Conservation (phyloP, 2,329 filamentous ascomycete species). For the Calonectria hawksworthii region DNA sequence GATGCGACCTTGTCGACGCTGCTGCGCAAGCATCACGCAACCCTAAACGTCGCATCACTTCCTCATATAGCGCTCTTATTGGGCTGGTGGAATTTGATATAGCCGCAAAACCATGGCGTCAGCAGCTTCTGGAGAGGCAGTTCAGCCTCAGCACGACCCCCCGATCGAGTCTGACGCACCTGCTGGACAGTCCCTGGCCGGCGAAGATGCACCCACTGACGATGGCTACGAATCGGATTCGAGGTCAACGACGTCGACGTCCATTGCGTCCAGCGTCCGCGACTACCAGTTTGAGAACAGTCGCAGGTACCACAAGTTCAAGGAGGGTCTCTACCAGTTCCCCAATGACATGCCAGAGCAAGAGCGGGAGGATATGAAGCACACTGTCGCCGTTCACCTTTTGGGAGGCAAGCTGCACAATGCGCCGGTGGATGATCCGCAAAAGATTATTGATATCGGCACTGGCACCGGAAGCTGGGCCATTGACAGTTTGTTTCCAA, state of each 20-base stretch:
- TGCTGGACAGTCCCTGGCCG: conserved; percentile 5
- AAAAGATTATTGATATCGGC: conserved; percentile 59
- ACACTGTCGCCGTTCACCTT: conserved; percentile 54
- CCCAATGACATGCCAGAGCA: conserved; percentile 62
- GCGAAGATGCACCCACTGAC: conserved; percentile 24
- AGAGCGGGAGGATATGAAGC: conserved; percentile 59
- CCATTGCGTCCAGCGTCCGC: conserved; percentile 49
- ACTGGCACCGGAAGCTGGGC: conserved; percentile 57
- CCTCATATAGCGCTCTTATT: neutral
- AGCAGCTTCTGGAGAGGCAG: neutral
- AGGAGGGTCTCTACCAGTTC: conserved; percentile 55
- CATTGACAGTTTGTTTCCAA: conserved; percentile 53
- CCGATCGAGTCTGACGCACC: conserved; percentile 27
- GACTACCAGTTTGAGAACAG: conserved; percentile 59
- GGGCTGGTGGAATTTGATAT: conserved; percentile 4
- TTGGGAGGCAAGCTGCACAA: conserved; percentile 56
- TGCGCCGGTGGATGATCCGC: conserved; percentile 55
- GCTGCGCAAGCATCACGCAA: neutral
- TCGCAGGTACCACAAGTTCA: conserved; percentile 58
- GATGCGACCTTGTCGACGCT: neutral
- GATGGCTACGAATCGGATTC: conserved; percentile 34
- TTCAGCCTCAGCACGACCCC: conserved; percentile 26
- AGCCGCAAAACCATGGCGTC: conserved; percentile 12
- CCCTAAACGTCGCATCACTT: conserved; percentile 1
- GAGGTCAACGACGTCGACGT: conserved; percentile 33